Base-by-base conservation (phyloP, 257 asterid species). In the Mitragyna speciosa region DNA sequence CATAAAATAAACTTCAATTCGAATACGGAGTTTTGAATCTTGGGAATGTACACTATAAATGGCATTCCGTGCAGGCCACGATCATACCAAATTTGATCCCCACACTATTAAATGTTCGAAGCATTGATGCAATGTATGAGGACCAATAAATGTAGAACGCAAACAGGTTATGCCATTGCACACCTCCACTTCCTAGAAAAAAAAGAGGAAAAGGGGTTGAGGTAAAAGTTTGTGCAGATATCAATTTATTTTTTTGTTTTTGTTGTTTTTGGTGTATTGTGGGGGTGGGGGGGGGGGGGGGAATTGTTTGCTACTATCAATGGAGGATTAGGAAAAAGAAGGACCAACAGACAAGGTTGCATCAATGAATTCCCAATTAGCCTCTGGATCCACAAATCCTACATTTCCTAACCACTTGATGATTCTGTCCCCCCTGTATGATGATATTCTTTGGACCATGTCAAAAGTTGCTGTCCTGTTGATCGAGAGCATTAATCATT, bases 301-400 rank as follows among this genome's bases (percentile, higher is more conserved):
- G 39, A 1, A 36, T 1, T 36, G 39, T 36, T 36, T 36, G 2
- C 39, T 36, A 36, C 4, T 36, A 36, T 36, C 39, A 36, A 36
- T 36, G 39, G 39, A 5, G 3, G 15, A 15, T 15, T 7, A 20
- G 6, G 1, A 20, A 12, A 11, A 64, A 12, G 11, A 8, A 61
- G 10, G 6, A 9, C 22, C 73, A 22, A 9, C 22, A 12, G 11
- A 19, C 28, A 56, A 17, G 64, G 26, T 43, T 43, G 36, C 56
- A 70, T 24, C 2, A 58, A 51, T 70, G 56, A 16, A 4, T 20
- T 52, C 74, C 47, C 74, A 41, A 0, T 70, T 70, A 26, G n/a
- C 75, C 26, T 70, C 48, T 43, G 75, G 54, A 70, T 70, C 75
- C 11, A 12, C 74, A 41, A 68, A 6, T 68, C 20, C 73, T 33